Base-by-base conservation (phyloP, 176 grass and related monocot genomes). In the Puya raimondii region DNA sequence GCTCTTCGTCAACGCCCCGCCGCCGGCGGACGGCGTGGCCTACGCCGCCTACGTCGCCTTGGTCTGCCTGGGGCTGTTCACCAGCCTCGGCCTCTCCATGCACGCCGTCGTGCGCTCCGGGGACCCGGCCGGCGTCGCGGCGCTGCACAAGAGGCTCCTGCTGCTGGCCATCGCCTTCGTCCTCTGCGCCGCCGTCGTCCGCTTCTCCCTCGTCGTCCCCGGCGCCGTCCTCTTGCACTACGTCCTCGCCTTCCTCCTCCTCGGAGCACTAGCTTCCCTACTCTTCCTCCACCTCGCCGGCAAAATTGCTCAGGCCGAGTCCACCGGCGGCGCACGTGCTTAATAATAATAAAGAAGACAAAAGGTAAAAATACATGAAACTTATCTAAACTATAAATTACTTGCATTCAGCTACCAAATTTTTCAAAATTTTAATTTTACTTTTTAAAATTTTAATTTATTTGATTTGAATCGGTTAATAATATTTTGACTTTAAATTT, bases 81-180 rank as follows among this genome's bases (percentile, higher is more conserved):
- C 80, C 1, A 83, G 80, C 80, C 67, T 83, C 1, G 69, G 63
- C 16, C 49, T 82, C 5, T 83, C 67, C 73, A 77, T 76, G 74
- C 72, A 61, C 74, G 58, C 80, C 6, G 61, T 83, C 51, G 17
- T 67, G 22, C 47, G 23, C 21, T 33, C 68, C 23, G 63, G 74
- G 23, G 12, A 48, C 9, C 11, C 49, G 1, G 10, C n/a, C n/a
- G n/a, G 9, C 21, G 22, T 67, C 26, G 67, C 73, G 4, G 13
- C 8, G n/a, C 51, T 68, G 74, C 80, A 72, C 68, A 77, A 77
- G 68, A 42, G 23, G 23, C 42, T 17, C 2, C 76, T 83, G 80
- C n/a, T 77, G 11, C 17, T 33, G 64, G 56, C 56, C 2, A 22
- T 68, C 47, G 80, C 51, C 20, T 72, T 57, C 64, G 58, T 76